Evolutionary conservation across 2,329 filamentous ascomycete species (phyloP).

Genomic region (Pestalotiopsis sp.): DNA sequence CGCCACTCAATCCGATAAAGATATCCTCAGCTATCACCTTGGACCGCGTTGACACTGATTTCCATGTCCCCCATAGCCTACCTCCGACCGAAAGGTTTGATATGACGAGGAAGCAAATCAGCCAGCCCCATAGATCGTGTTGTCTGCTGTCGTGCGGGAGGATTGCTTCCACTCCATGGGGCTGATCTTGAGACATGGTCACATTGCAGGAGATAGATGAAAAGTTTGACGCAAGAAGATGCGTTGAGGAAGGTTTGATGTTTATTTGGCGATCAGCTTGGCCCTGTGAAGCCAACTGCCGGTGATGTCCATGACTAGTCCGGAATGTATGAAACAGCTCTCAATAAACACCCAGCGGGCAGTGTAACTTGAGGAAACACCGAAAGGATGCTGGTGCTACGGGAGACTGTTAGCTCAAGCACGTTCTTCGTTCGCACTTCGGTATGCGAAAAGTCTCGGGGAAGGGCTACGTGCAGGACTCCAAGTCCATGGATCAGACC

Average conservation of each 20-base stretch:
- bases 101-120: slow-evolving; percentile 25
- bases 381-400: not conserved
- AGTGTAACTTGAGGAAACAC: no score
- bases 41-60: slow-evolving; percentile 19
- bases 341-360: no score
- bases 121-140: slow-evolving; percentile 24
- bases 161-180: slow-evolving; percentile 16
- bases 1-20: slow-evolving; percentile 24
- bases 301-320: no score
- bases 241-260: not conserved
- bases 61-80: slow-evolving; percentile 27
- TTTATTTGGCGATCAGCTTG: not conserved
- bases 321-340: no score
- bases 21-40: slow-evolving; percentile 24
- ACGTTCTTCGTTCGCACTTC: not conserved
- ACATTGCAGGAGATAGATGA: not conserved
- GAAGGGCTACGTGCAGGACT: not conserved
- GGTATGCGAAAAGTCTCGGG: not conserved
- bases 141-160: slow-evolving; percentile 22
- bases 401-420: not conserved
- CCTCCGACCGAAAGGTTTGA: slow-evolving; percentile 23
- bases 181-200: slow-evolving; percentile 15
- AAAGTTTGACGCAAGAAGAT: not conserved
- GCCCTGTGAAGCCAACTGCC: not conserved
- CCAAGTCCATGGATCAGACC: not conserved